Evolutionary conservation across 2,329 filamentous ascomycete species (phyloP).

Genomic region (Fusarium humuli): DNA sequence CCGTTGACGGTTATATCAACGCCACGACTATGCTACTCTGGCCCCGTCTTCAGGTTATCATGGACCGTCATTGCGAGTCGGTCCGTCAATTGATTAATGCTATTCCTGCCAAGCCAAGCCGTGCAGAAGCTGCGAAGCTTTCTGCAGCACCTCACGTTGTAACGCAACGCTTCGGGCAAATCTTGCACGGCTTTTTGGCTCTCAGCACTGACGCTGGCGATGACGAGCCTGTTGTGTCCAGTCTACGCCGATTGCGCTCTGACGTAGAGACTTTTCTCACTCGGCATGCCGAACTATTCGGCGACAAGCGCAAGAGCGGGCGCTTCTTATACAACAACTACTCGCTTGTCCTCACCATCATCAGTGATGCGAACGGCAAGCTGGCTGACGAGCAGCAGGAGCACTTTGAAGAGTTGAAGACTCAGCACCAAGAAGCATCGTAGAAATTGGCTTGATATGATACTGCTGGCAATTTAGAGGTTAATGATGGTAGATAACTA

Average conservation of each 20-base stretch:
- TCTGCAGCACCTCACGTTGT: conserved; percentile 89
- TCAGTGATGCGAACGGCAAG: conserved; percentile 80
- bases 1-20: conserved; percentile 92
- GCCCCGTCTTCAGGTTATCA: conserved; percentile 93
- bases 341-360: conserved; percentile 91
- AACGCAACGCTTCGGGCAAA: conserved; percentile 95
- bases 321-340: conserved; percentile 97
- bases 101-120: conserved; percentile 60
- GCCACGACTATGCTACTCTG: conserved; percentile 95
- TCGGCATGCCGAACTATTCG: conserved; percentile 79
- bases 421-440: conserved; percentile 62
- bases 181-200: conserved; percentile 84
- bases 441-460: conserved; percentile 11
- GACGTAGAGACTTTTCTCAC: conserved; percentile 88
- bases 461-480: not conserved
- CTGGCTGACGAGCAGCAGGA: conserved; percentile 78
- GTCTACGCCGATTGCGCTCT: conserved; percentile 77
- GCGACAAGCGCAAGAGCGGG: conserved; percentile 83
- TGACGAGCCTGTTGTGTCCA: conserved; percentile 90
- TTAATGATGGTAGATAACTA: conserved; percentile 8
- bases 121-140: conserved; percentile 67
- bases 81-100: conserved; percentile 72
- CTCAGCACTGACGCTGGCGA: conserved; percentile 92
- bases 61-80: conserved; percentile 92
- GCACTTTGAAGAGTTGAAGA: conserved; percentile 77